phyloP scores from a whole-genome alignment of 768 basidiomycete genomes.

The Pleurotus ostreatus region DNA sequence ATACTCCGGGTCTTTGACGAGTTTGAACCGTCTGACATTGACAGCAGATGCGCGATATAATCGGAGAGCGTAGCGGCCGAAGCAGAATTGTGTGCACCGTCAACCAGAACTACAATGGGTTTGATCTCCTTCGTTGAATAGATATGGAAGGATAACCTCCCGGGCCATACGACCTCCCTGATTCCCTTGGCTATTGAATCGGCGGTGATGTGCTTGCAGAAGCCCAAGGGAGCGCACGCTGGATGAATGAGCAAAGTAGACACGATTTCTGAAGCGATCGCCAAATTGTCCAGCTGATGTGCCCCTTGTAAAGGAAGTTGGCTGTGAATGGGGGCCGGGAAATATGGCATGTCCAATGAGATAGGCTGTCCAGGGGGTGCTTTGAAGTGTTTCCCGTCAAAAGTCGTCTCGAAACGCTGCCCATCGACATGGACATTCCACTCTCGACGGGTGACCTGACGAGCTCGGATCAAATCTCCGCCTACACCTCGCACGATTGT shows the following conservation, averaged over 20 bases:
- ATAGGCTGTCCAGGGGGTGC: slow-evolving; percentile 40
- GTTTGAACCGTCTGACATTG: slow-evolving; percentile 5
- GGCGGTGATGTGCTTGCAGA: slow-evolving; percentile 38
- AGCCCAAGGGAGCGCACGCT: slow-evolving; percentile 19
- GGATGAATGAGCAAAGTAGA: slow-evolving; percentile 47
- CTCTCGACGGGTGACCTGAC: slow-evolving; percentile 29
- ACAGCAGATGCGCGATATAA: slow-evolving; percentile 49
- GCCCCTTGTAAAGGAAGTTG: slow-evolving; percentile 67
- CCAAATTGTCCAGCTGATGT: slow-evolving; percentile 87
- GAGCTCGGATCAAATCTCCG: slow-evolving; percentile 35
- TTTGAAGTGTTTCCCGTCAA: slow-evolving; percentile 23
- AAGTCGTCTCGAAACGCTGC: slow-evolving; percentile 21
- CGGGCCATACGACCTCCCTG: slow-evolving; percentile 64
- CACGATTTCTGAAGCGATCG: slow-evolving; percentile 60
- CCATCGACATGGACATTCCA: slow-evolving; percentile 35
- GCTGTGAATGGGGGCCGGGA: slow-evolving; percentile 39
- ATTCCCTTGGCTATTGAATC: slow-evolving; percentile 57
- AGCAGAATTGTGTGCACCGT: slow-evolving; percentile 92
- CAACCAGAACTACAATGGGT: slow-evolving; percentile 57
- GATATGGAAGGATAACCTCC: slow-evolving; percentile 71
- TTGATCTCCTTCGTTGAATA: slow-evolving; percentile 7
- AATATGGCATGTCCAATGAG: slow-evolving; percentile 36
- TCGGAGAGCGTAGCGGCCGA: slow-evolving; percentile 63
- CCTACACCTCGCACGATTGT: slow-evolving; percentile 36
- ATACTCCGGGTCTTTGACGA: slow-evolving; percentile 14